Evolutionary conservation across 2,329 filamentous ascomycete species (phyloP), one percentile per base, ranked within the genome.

Genomic region (Ophiostoma ips): DNA sequence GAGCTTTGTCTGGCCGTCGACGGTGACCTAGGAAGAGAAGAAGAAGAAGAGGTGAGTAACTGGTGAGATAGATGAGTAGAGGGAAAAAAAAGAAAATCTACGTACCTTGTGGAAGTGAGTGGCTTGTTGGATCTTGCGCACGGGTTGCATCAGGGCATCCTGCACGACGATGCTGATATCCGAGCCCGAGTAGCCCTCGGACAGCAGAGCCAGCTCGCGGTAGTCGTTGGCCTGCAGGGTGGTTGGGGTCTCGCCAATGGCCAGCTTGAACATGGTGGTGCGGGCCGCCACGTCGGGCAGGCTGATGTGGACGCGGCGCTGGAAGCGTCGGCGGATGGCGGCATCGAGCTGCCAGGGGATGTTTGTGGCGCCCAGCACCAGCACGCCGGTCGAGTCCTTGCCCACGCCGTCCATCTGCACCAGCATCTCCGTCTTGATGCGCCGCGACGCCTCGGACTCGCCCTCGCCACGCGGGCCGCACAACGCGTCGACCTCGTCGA

Each of bases 381-480:
- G 72, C 9, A 98, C 90, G 18, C 90, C 92, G 60, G 84, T 88
- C 55, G 84, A 90, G 66, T 98, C 92, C 55, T 94, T 90, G 55
- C 92, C 94, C 10, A 98, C 92, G 68, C 92, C 94, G 60, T 98
- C 92, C 92, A 98, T 98, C 67, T 98, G 92, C 16, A 98, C 90
- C 13, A 98, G 80, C 61, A 98, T 81, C 67, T 98, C 92, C 1
- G 92, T 98, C 71, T 98, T 98, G 74, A 98, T 98, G 64, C 92
- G 84, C 54, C 92, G 79, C 48, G 89, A 95, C 1, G 94, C 92
- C 72, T 98, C 92, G 1, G 89, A 95, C 70, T 98, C 94, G 63
- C 92, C 92, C 73, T 98, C 92, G 56, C 79, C 79, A 58, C 92
- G 80, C 9, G 90, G 89, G 0, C 92, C 92, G 63, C 92, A 96